A percentile compares a stretch with the other conserved stretches of the same genome.
Conservation (phyloP, 2,329 filamentous ascomycete genomes). For the Claviceps sp. region DNA sequence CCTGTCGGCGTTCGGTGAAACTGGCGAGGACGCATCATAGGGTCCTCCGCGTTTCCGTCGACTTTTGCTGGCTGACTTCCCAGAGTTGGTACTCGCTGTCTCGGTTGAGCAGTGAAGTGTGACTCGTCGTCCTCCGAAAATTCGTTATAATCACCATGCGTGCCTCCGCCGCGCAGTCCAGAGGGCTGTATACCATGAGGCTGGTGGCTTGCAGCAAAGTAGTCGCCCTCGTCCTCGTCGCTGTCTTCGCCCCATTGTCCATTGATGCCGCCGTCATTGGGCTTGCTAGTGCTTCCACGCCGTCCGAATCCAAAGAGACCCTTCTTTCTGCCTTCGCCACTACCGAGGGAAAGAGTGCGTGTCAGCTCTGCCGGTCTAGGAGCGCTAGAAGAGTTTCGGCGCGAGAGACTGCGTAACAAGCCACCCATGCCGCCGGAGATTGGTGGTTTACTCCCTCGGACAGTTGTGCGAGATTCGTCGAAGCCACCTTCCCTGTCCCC, state of each 20-base stretch:
- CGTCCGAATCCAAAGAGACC: conserved; percentile 29
- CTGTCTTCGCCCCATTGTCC: conserved; percentile 36
- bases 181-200: conserved; percentile 13
- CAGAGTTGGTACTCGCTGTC: conserved; percentile 18
- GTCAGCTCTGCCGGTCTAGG: conserved; percentile 29
- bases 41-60: conserved; percentile 11
- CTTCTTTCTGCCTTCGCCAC: conserved; percentile 33
- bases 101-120: conserved; percentile 36
- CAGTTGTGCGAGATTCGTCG: conserved; percentile 24
- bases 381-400: conserved; percentile 21
- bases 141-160: conserved; percentile 25
- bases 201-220: conserved; percentile 11
- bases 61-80: conserved; percentile 12
- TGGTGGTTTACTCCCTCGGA: conserved; percentile 33
- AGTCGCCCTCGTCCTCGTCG: conserved; percentile 27
- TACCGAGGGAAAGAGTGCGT: conserved; percentile 48
- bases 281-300: conserved; percentile 25
- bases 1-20: conserved; percentile 62
- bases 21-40: conserved; percentile 16
- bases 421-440: conserved; percentile 30
- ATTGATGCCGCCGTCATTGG: conserved; percentile 41
- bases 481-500: conserved; percentile 12
- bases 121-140: conserved; percentile 43
- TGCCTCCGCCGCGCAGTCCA: conserved; percentile 27
- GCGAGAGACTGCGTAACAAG: conserved; percentile 31